These are phyloP conservation scores for Globisporangium mamillatum DNA, from an alignment of 352 stramenopile species.

Conservation along the genomic window DNA sequence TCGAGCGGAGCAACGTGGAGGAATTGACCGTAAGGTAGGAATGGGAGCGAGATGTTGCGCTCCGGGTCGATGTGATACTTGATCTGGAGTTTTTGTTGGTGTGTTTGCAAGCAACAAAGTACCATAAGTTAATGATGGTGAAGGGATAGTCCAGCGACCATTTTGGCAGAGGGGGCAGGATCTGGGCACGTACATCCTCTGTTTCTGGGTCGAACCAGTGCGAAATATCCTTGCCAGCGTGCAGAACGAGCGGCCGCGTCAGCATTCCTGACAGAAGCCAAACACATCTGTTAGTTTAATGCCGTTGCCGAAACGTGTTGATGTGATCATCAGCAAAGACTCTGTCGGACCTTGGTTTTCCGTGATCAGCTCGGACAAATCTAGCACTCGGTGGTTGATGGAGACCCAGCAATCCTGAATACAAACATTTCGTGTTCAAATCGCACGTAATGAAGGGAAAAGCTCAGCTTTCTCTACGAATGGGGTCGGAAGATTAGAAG, in stretches of 20 bases:
- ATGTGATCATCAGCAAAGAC: background rate
- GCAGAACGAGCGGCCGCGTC: slow-evolving; percentile 74
- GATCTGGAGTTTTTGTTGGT: slow-evolving; percentile 31
- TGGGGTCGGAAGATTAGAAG: background rate
- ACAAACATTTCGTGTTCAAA: background rate
- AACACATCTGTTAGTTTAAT: background rate
- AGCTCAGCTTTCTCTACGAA: background rate
- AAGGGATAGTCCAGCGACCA: background rate
- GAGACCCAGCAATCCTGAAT: slow-evolving; percentile 76
- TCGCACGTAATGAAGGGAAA: too few species aligned
- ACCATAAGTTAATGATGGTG: too few species aligned
- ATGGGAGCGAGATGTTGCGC: slow-evolving; percentile 72
- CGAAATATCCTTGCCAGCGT: slow-evolving; percentile 88
- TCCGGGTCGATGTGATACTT: slow-evolving; percentile 79
- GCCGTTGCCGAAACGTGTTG: background rate
- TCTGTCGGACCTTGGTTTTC: slow-evolving; percentile 44
- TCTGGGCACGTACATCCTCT: slow-evolving; percentile 39
- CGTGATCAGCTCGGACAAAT: slow-evolving; percentile 77
- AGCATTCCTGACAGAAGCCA: slow-evolving; percentile 41
- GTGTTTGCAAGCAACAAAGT: too few species aligned
- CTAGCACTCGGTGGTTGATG: slow-evolving; percentile 73
- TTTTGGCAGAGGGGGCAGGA: background rate
- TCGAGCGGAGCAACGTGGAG: slow-evolving; percentile 85
- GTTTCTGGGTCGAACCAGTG: slow-evolving; percentile 89
- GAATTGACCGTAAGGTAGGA: slow-evolving; percentile 83